A percentile compares a stretch with the other conserved stretches of the same genome.
Evolutionary conservation across 2,329 filamentous ascomycete genomes (phyloP).

Genomic region (Aspergillus piperis): DNA sequence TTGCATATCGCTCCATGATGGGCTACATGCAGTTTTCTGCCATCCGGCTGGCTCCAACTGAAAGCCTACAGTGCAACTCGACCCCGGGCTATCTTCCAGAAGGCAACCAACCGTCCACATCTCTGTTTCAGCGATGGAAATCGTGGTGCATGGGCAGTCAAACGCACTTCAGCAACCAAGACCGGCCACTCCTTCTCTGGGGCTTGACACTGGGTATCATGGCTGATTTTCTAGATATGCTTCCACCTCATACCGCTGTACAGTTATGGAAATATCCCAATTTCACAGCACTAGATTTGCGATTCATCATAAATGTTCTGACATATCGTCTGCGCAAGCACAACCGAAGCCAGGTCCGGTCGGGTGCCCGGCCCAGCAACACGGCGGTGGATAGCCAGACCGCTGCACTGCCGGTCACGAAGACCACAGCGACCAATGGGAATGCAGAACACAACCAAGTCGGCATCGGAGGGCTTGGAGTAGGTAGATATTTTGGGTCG

Average conservation of each 20-base stretch:
- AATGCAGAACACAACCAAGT: slow-evolving; percentile 37
- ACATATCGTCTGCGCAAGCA: slow-evolving; percentile 59
- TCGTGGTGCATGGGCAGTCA: slow-evolving; percentile 32
- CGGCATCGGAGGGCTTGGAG: slow-evolving; percentile 42
- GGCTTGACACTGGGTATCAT: slow-evolving; percentile 68
- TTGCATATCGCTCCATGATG: slow-evolving; percentile 58
- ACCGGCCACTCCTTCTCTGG: slow-evolving; percentile 63
- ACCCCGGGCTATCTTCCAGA: slow-evolving; percentile 53
- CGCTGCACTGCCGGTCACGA: slow-evolving; percentile 32
- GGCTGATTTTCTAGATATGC: slow-evolving; percentile 66
- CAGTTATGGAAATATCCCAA: slow-evolving; percentile 68
- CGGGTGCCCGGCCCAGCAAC: slow-evolving; percentile 32
- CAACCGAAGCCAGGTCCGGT: slow-evolving; percentile 45
- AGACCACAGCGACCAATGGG: slow-evolving; percentile 9
- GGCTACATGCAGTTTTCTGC: slow-evolving; percentile 70
- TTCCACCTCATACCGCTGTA: slow-evolving; percentile 64
- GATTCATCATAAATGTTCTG: slow-evolving; percentile 60
- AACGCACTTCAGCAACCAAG: slow-evolving; percentile 33
- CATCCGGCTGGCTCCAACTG: slow-evolving; percentile 62
- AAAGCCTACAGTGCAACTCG: slow-evolving; percentile 60
- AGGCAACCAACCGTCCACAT: slow-evolving; percentile 24
- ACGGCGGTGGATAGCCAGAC: slow-evolving; percentile 38
- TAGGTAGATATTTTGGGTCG: slow-evolving; percentile 35
- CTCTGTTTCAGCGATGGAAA: slow-evolving; percentile 30
- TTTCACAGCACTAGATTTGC: slow-evolving; percentile 64